A percentile compares a stretch with the other conserved stretches of the same genome.
These are phyloP conservation scores for Sodiomyces alkalinus DNA, from an alignment of 2,329 filamentous ascomycete species.

Conservation along the genomic window DNA sequence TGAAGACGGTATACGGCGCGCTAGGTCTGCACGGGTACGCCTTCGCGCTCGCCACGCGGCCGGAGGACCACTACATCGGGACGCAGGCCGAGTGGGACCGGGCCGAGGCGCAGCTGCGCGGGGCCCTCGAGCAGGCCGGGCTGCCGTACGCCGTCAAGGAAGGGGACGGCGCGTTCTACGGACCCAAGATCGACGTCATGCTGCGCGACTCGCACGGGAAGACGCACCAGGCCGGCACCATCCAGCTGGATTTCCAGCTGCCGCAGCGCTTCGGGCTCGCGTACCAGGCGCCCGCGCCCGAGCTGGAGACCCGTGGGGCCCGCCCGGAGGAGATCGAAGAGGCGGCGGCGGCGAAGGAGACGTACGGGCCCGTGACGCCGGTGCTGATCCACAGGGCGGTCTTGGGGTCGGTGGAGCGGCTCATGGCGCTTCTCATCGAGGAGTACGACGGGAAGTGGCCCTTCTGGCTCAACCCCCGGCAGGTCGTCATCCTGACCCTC, in stretches of 20 bases:
- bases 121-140: constrained; percentile 47
- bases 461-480: constrained; percentile 76
- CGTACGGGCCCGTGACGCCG: constrained; percentile 45
- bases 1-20: constrained; percentile 54
- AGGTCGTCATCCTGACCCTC: constrained; percentile 59
- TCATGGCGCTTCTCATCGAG: constrained; percentile 76
- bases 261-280: constrained; percentile 67
- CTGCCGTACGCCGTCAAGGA: constrained; percentile 60
- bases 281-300: constrained; percentile 56
- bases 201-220: constrained; percentile 68
- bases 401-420: constrained; percentile 67
- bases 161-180: constrained; percentile 81
- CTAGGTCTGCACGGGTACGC: constrained; percentile 51
- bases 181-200: constrained; percentile 82
- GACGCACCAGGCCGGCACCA: constrained; percentile 76
- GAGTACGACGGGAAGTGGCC: constrained; percentile 69
- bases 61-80: constrained; percentile 64
- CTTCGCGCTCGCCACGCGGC: constrained; percentile 64
- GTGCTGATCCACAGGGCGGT: constrained; percentile 79
- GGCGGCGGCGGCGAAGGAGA: constrained; percentile 14
- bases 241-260: constrained; percentile 82
- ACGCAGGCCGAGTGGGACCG: constrained; percentile 45
- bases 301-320: constrained; percentile 37
- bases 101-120: constrained; percentile 23
- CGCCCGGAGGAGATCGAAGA: constrained; percentile 20